These are phyloP conservation scores for Mycena albidolilacea DNA, from an alignment of 768 basidiomycete species.

Conservation along the genomic window DNA sequence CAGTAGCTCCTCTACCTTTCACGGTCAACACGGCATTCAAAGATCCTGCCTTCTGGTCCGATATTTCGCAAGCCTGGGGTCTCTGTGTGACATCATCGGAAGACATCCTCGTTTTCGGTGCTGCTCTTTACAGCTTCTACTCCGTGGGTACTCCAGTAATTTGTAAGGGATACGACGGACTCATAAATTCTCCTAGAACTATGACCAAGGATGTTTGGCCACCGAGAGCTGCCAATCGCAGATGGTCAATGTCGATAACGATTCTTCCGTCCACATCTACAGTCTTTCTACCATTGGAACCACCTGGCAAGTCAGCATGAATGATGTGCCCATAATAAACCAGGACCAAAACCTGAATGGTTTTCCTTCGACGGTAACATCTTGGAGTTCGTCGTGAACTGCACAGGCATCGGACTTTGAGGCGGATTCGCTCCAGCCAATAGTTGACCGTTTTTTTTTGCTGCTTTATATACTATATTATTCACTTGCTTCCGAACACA, in stretches of 20 bases:
- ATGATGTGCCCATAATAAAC: slow-evolving; percentile 62
- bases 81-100: slow-evolving; percentile 65
- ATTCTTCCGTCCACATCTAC: slow-evolving; percentile 67
- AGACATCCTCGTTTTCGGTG: slow-evolving; percentile 77
- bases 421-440: too few relatives aligned
- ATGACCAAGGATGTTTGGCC: slow-evolving; percentile 62
- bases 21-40: slow-evolving; percentile 56
- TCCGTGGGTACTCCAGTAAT: slow-evolving; percentile 32
- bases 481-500: too few relatives aligned
- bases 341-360: slow-evolving; percentile 65
- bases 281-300: slow-evolving; percentile 73
- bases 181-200: slow-evolving; percentile 51
- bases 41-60: slow-evolving; percentile 67
- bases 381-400: slow-evolving; percentile 29
- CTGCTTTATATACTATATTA: too few relatives aligned
- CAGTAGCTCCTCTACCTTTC: slow-evolving; percentile 73
- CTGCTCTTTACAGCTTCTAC: slow-evolving; percentile 82
- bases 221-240: slow-evolving; percentile 68
- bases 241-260: slow-evolving; percentile 66
- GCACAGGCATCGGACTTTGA: background rate
- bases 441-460: too few relatives aligned
- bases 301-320: slow-evolving; percentile 67
- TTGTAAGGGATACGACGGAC: background rate
- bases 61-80: slow-evolving; percentile 67
- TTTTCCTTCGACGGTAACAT: slow-evolving; percentile 32